phyloP scores from a whole-genome alignment of 805 yeast genomes.

The Metschnikowia baotianmanensis region DNA sequence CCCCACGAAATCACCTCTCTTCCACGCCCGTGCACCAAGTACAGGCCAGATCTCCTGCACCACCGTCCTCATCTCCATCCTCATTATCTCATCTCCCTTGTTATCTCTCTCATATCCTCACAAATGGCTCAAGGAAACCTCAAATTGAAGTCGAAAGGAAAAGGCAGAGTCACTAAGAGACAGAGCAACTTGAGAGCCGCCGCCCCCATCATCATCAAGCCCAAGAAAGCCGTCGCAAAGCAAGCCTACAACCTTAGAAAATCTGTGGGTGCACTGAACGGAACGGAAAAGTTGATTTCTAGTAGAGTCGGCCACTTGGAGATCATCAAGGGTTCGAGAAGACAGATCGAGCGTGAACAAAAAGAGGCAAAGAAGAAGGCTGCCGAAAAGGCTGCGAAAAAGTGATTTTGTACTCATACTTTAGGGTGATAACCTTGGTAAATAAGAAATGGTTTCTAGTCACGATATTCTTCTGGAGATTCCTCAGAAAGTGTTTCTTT shows the following conservation, averaged over 20 bases:
- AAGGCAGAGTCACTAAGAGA: constrained; percentile 59
- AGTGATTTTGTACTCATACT: neutral
- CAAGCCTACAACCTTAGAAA: constrained; percentile 54
- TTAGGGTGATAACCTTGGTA: neutral
- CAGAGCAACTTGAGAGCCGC: constrained; percentile 70
- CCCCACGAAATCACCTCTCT: neutral
- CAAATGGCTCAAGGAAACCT: constrained; percentile 72
- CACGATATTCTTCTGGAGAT: constrained; percentile 9
- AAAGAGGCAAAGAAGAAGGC: constrained; percentile 34
- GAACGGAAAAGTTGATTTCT: constrained; percentile 82
- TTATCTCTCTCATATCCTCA: neutral
- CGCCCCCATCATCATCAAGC: constrained; percentile 62
- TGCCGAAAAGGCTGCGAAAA: constrained; percentile 17
- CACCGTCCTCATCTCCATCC: neutral
- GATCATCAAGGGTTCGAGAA: constrained; percentile 83
- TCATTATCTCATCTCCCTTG: constrained; percentile 3
- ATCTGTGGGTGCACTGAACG: constrained; percentile 28
- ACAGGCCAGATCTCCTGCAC: neutral
- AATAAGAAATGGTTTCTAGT: constrained; percentile 4
- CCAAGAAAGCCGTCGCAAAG: constrained; percentile 55
- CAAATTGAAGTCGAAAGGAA: constrained; percentile 49
- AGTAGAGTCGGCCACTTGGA: constrained; percentile 94
- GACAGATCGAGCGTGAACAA: constrained; percentile 66
- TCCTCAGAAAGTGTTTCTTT: constrained; percentile 7
- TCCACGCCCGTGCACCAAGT: constrained; percentile 1